A percentile compares a stretch with the other conserved stretches of the same genome.
phyloP scores from a whole-genome alignment of 106 monocot species.

The Cymbidium sinense region DNA sequence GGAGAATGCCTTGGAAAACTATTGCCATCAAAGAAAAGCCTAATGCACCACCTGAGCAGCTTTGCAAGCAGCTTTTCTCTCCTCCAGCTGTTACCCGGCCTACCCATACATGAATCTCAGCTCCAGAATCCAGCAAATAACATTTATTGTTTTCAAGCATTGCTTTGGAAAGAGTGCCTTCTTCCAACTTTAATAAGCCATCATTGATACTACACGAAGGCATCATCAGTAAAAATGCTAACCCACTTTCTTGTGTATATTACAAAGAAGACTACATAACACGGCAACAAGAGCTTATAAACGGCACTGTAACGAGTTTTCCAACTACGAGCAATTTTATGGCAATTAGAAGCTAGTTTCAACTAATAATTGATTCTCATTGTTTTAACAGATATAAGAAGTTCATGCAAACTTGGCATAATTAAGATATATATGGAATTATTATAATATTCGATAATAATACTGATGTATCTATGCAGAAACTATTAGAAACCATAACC shows the following conservation, averaged over 20 bases:
- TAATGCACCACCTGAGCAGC: conserved; percentile 57
- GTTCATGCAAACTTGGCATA: neutral
- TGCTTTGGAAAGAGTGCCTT: conserved; percentile 52
- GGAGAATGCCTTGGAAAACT: neutral
- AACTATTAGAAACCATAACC: neutral
- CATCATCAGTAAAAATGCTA: conserved; percentile 1
- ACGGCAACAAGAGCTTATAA: neutral
- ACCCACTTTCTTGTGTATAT: neutral
- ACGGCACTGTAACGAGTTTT: neutral
- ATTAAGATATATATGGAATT: neutral
- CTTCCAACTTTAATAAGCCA: conserved; percentile 60
- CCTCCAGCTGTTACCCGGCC: conserved; percentile 85
- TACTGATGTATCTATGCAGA: neutral
- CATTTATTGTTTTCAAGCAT: conserved; percentile 83
- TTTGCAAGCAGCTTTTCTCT: conserved; percentile 73
- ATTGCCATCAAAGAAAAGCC: neutral
- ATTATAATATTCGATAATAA: neutral
- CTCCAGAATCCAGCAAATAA: conserved; percentile 86
- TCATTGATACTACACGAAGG: conserved; percentile 53
- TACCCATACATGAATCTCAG: conserved; percentile 95
- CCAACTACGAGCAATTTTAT: neutral
- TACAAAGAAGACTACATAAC: neutral
- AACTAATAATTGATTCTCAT: neutral
- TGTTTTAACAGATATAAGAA: neutral
- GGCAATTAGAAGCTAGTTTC: neutral